phyloP scores from a whole-genome alignment of 257 asterid species.

The Eucommia ulmoides region DNA sequence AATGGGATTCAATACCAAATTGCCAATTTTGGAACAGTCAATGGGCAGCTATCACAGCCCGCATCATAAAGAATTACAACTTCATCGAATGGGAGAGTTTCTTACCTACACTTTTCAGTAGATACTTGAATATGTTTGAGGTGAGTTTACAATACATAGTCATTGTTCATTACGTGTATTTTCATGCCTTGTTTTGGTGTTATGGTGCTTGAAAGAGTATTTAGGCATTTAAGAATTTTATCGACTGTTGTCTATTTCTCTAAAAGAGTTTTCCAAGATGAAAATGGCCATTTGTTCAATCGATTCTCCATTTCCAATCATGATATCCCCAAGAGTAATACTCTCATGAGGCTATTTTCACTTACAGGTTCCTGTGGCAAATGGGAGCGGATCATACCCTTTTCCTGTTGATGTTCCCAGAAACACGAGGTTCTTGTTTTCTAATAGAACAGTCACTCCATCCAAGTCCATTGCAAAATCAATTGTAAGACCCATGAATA shows the following conservation, averaged over 20 bases:
- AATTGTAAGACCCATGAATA: conserved; percentile 43
- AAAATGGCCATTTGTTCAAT: too few relatives aligned
- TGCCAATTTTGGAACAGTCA: conserved; percentile 97
- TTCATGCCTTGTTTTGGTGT: too few relatives aligned
- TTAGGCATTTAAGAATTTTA: too few relatives aligned
- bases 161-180: too few relatives aligned
- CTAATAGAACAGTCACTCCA: conserved; percentile 59
- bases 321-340: too few relatives aligned
- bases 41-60: conserved; percentile 93
- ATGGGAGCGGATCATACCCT: conserved; percentile 83
- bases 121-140: conserved; percentile 88
- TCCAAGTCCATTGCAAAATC: conserved; percentile 92
- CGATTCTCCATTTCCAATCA: too few relatives aligned
- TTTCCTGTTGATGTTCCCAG: conserved; percentile 82
- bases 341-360: conserved; percentile 15
- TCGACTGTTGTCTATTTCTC: too few relatives aligned
- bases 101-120: conserved; percentile 65
- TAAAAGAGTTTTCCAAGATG: too few relatives aligned
- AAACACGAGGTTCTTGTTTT: conserved; percentile 81
- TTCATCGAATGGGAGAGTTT: conserved; percentile 63
- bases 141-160: conserved; percentile 48
- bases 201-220: neutral
- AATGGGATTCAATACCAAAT: conserved; percentile 84
- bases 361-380: conserved; percentile 96
- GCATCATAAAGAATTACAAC: conserved; percentile 71